A percentile compares a stretch with the other conserved stretches of the same genome.
Conservation (phyloP, 2,329 filamentous ascomycete species). For the Colletotrichum chlorophyti region DNA sequence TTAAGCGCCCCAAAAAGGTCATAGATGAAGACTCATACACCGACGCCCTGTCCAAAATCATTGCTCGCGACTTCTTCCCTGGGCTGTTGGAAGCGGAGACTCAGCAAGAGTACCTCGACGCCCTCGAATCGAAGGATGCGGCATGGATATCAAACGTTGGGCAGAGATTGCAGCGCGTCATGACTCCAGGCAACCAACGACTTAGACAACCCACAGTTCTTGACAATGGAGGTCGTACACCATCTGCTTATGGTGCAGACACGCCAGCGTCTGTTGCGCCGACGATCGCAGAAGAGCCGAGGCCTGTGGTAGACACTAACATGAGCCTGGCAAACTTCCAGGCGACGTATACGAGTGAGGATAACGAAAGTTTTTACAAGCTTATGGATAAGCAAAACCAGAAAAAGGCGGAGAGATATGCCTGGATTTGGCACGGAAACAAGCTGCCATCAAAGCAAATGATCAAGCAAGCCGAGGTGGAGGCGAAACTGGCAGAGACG, state of each 20-base stretch:
- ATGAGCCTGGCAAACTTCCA: conserved; percentile 89
- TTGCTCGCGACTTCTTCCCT: conserved; percentile 95
- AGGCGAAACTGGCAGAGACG: conserved; percentile 56
- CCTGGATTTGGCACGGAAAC: conserved; percentile 89
- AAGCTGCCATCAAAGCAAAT: conserved; percentile 84
- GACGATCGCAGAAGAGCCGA: conserved; percentile 43
- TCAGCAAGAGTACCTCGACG: conserved; percentile 91
- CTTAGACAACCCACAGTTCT: conserved; percentile 37
- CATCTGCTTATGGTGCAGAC: conserved; percentile 71
- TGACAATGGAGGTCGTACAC: conserved; percentile 58
- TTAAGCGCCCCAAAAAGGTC: conserved; percentile 87
- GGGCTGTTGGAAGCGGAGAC: conserved; percentile 85
- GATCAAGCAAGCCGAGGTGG: conserved; percentile 69
- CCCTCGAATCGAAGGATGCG: conserved; percentile 83
- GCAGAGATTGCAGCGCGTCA: conserved; percentile 74
- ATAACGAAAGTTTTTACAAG: conserved; percentile 96
- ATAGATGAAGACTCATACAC: conserved; percentile 96
- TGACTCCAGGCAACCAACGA: conserved; percentile 73
- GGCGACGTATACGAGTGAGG: conserved; percentile 92
- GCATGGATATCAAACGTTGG: conserved; percentile 87
- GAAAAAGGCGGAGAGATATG: conserved; percentile 82
- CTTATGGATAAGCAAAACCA: conserved; percentile 90
- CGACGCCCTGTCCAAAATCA: conserved; percentile 88
- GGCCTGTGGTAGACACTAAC: conserved; percentile 69
- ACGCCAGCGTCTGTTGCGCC: conserved; percentile 70